A percentile compares a stretch with the other conserved stretches of the same genome.
Conservation (phyloP, 306 rosid species). For the Sindora glabra region DNA sequence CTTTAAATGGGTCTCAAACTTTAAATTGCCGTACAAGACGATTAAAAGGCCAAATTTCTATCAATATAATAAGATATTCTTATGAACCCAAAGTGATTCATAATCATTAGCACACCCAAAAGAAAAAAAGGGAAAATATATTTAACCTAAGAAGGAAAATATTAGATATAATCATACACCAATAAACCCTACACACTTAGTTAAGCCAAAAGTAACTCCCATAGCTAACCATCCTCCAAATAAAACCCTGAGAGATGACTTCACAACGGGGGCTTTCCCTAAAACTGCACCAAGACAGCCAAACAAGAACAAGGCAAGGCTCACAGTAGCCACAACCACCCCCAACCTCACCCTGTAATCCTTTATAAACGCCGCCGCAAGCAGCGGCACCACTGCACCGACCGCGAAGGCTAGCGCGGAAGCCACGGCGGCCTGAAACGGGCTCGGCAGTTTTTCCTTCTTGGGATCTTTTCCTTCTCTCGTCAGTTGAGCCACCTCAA, state of each 20-base stretch:
- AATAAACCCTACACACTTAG: conserved; percentile 17
- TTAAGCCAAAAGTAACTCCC: conserved; percentile 34
- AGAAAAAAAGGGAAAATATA: too few species aligned
- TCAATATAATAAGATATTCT: too few species aligned
- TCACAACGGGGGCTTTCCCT: conserved; percentile 31
- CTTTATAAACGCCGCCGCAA: conserved; percentile 21
- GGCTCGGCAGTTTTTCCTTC: conserved; percentile 27
- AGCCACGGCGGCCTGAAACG: conserved; percentile 15
- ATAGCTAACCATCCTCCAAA: conserved; percentile 37
- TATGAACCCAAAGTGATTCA: too few species aligned
- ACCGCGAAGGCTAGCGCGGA: conserved; percentile 19
- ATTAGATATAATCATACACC: not conserved
- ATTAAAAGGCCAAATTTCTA: too few species aligned
- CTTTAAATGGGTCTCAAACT: too few species aligned
- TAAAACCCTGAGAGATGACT: conserved; percentile 31
- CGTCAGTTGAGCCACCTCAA: conserved; percentile 24
- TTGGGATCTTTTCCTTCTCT: not conserved
- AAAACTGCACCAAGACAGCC: conserved; percentile 24
- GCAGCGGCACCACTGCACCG: conserved; percentile 27
- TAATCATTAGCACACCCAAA: too few species aligned
- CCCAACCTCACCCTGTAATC: conserved; percentile 29
- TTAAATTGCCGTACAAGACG: too few species aligned
- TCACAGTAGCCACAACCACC: conserved; percentile 28
- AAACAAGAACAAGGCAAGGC: conserved; percentile 29
- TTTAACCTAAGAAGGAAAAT: too few species aligned